Conservation (phyloP, 2,329 filamentous ascomycete species). For the Lecanicillium sp. region DNA sequence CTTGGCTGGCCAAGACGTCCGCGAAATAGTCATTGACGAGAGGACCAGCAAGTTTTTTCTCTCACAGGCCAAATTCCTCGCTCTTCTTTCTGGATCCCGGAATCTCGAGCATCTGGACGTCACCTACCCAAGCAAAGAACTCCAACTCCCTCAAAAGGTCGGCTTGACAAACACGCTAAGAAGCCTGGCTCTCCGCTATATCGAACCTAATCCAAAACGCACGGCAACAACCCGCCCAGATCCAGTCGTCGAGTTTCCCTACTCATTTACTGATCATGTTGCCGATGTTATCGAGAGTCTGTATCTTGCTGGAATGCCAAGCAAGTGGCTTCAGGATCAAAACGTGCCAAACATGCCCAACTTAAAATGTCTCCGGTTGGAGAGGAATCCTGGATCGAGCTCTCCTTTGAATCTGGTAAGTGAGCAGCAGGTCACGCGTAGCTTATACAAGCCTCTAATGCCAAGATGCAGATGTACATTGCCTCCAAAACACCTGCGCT, state of each 20-base stretch:
- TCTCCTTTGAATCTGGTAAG: conserved; percentile 15
- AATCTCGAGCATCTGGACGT: conserved; percentile 21
- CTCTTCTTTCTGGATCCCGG: conserved; percentile 17
- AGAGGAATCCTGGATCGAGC: conserved; percentile 11
- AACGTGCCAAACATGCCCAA: conserved; percentile 16
- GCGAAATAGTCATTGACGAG: conserved; percentile 19
- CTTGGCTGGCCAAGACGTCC: conserved; percentile 22
- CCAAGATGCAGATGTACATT: conserved; percentile 16
- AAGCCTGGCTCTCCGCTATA: conserved; percentile 1
- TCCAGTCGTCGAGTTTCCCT: conserved; percentile 14
- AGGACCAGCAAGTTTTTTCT: conserved; percentile 18
- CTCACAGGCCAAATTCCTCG: conserved; percentile 19
- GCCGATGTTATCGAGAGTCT: conserved; percentile 16
- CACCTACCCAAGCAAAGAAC: conserved; percentile 4
- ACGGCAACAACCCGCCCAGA: neutral
- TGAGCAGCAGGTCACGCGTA: too few relatives aligned
- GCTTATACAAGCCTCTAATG: too few relatives aligned
- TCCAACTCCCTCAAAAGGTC: conserved; percentile 2
- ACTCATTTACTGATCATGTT: conserved; percentile 13
- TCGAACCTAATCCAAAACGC: conserved; percentile 1
- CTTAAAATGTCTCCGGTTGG: conserved; percentile 20
- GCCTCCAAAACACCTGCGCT: conserved; percentile 19
- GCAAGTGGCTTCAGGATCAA: conserved; percentile 11
- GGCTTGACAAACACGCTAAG: conserved; percentile 9
- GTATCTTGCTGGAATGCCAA: conserved; percentile 14